These are phyloP conservation scores for Pichia sporocuriosa DNA, from an alignment of 805 yeast genomes.

Conservation along the genomic window DNA sequence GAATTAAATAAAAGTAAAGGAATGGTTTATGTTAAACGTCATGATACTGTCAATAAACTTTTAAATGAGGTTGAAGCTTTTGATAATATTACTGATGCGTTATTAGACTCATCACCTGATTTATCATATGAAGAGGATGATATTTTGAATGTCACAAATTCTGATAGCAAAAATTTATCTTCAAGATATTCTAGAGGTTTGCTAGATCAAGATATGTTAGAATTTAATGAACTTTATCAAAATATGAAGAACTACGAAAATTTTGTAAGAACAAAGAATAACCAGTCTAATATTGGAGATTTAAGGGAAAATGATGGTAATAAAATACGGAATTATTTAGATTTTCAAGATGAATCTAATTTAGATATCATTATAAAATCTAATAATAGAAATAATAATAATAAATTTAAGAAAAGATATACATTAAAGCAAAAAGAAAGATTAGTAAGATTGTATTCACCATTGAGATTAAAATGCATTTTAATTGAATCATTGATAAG, in stretches of 20 bases:
- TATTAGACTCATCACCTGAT: slow-evolving; percentile 7
- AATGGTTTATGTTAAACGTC: not conserved
- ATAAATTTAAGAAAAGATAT: slow-evolving; percentile 5
- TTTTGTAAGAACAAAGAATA: not conserved
- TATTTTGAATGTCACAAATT: not conserved
- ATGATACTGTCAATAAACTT: not conserved
- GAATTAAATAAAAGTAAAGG: slow-evolving; percentile 1
- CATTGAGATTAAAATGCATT: slow-evolving; percentile 17
- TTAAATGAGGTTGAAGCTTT: not conserved
- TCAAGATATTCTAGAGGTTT: not conserved
- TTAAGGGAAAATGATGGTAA: not conserved
- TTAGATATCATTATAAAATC: not conserved
- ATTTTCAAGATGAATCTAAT: too few species aligned
- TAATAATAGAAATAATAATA: not conserved
- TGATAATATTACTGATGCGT: slow-evolving; percentile 6
- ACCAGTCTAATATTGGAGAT: not conserved
- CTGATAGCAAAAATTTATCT: too few species aligned
- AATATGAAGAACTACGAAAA: slow-evolving; percentile 9
- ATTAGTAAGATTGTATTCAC: slow-evolving; percentile 11
- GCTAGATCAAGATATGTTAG: slow-evolving; percentile 7
- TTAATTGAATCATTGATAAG: slow-evolving; percentile 16
- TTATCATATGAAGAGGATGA: not conserved
- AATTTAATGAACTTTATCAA: slow-evolving; percentile 12
- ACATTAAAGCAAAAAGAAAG: slow-evolving; percentile 12
- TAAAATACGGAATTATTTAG: too few species aligned